Evolutionary conservation across 2,329 filamentous ascomycete species (phyloP).

Genomic region (Ustulina deusta): DNA sequence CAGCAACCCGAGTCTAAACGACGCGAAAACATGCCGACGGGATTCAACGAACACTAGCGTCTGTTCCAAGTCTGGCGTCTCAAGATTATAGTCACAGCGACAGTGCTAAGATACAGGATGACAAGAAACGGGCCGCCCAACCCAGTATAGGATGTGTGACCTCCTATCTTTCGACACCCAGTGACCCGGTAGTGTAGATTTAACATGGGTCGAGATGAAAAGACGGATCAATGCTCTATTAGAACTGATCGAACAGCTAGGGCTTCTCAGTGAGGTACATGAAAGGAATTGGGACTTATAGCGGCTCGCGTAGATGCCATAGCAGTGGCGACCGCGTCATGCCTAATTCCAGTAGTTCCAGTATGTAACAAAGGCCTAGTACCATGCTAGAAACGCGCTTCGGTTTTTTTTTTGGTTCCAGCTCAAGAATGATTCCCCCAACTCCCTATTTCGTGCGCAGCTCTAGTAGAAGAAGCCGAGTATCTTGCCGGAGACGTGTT

Average conservation of each 20-base stretch:
- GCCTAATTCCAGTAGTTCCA: constrained; percentile 25
- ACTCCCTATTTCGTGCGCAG: constrained; percentile 24
- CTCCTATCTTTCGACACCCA: no score
- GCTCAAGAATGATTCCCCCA: constrained; percentile 32
- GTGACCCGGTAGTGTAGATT: neutral
- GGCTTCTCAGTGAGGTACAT: constrained; percentile 27
- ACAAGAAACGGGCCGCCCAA: neutral
- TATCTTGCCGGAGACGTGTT: constrained; percentile 37
- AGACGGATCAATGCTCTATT: constrained; percentile 28
- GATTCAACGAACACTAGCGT: no score
- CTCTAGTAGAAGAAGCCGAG: constrained; percentile 35
- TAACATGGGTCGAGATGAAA: neutral
- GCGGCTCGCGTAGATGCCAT: constrained; percentile 13
- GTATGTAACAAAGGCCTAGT: constrained; percentile 27
- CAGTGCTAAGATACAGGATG: neutral
- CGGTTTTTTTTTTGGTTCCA: constrained; percentile 15
- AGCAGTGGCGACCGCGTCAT: constrained; percentile 22
- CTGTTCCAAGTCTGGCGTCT: neutral
- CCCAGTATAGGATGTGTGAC: neutral
- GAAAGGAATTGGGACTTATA: constrained; percentile 24
- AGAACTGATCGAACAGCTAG: constrained; percentile 28
- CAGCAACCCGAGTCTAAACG: neutral
- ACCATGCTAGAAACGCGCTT: constrained; percentile 25
- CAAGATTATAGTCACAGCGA: neutral
- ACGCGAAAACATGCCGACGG: neutral